phyloP scores from a whole-genome alignment of 768 basidiomycete species.

The Leccinum ochraceum region DNA sequence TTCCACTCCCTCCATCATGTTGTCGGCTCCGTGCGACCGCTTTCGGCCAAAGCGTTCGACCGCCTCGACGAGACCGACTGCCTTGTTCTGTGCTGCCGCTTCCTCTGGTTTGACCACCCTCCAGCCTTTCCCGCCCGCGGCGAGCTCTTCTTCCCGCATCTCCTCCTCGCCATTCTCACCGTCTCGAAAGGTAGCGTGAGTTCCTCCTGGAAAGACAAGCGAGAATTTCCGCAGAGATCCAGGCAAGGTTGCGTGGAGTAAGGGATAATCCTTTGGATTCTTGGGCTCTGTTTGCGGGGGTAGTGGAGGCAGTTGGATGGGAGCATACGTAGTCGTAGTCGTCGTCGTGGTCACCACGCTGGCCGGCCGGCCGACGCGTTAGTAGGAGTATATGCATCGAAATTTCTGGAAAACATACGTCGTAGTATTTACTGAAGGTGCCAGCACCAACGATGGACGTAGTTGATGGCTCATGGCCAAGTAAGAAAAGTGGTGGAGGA shows the following conservation, averaged over 20 bases:
- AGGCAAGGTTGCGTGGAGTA: constrained; percentile 75
- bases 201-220: constrained; percentile 77
- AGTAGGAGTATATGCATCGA: constrained; percentile 11
- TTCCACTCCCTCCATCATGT: constrained; percentile 81
- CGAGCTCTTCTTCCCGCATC: constrained; percentile 71
- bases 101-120: constrained; percentile 72
- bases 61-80: constrained; percentile 73
- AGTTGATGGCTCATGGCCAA: constrained; percentile 59
- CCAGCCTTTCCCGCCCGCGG: constrained; percentile 71
- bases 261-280: constrained; percentile 78
- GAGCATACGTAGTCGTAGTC: constrained; percentile 86
- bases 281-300: constrained; percentile 71
- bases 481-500: constrained; percentile 29
- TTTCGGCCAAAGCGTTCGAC: constrained; percentile 77
- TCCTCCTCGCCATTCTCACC: constrained; percentile 62
- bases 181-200: constrained; percentile 78
- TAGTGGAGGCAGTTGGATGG: constrained; percentile 77
- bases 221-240: constrained; percentile 72
- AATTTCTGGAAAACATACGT: constrained; percentile 51
- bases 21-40: constrained; percentile 53
- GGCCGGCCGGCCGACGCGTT: constrained; percentile 26
- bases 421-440: constrained; percentile 83
- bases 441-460: constrained; percentile 69
- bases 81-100: constrained; percentile 44
- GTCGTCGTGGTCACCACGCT: constrained; percentile 92